These are phyloP conservation scores for Psilocybe sp. DNA, from an alignment of 768 basidiomycete species.

Conservation along the genomic window DNA sequence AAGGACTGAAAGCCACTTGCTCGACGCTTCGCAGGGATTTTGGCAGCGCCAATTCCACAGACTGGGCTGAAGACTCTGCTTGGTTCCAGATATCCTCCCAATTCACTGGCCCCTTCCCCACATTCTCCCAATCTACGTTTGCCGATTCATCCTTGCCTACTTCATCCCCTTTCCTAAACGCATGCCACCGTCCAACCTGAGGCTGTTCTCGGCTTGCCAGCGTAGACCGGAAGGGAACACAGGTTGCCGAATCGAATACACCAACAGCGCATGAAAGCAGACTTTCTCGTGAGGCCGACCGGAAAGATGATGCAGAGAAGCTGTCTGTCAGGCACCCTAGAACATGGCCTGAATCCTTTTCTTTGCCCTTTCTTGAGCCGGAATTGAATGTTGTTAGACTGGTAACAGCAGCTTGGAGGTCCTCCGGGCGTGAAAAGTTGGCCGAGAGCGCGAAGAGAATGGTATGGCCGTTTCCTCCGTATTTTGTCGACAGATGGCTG, in stretches of 20 bases:
- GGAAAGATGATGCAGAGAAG: constrained; percentile 19
- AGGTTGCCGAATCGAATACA: constrained; percentile 40
- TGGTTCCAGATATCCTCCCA: constrained; percentile 37
- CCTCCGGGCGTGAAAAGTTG: constrained; percentile 30
- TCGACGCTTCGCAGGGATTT: constrained; percentile 5
- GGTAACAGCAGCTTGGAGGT: constrained; percentile 38
- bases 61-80: constrained; percentile 1
- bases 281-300: constrained; percentile 9
- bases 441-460: constrained; percentile 52
- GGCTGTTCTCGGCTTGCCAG: constrained; percentile 55
- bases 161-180: constrained; percentile 42
- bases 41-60: constrained; percentile 2
- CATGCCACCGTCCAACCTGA: constrained; percentile 75
- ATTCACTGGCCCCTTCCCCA: constrained; percentile 4
- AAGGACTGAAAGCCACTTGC: constrained; percentile 10
- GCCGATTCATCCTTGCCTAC: neutral
- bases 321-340: constrained; percentile 65
- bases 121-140: constrained; percentile 12
- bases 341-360: constrained; percentile 28
- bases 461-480: constrained; percentile 30
- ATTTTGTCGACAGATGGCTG: constrained; percentile 22
- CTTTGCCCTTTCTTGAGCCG: neutral
- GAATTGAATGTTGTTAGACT: constrained; percentile 33
- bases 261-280: constrained; percentile 57
- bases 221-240: constrained; percentile 57